These are phyloP conservation scores for Tetrapisispora fleetii DNA, from an alignment of 805 yeast genomes.

Conservation along the genomic window DNA sequence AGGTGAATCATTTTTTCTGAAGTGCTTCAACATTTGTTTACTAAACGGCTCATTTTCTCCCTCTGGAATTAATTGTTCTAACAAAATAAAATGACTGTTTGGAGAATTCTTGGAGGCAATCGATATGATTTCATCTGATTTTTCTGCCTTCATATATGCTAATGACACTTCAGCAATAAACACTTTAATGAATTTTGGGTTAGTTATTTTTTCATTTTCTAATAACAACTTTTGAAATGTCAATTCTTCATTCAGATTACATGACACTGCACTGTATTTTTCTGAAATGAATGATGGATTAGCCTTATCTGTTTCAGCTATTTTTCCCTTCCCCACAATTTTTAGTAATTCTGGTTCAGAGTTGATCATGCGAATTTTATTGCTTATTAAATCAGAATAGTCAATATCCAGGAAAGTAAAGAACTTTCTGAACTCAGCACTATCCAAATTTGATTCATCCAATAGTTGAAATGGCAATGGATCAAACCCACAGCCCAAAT, in stretches of 20 bases:
- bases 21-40: slow-evolving; percentile 64
- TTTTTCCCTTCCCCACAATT: slow-evolving; percentile 33
- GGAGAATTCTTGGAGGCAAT: slow-evolving; percentile 33
- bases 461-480: slow-evolving; percentile 48
- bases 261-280: slow-evolving; percentile 50
- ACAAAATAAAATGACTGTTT: slow-evolving; percentile 48
- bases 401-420: slow-evolving; percentile 60
- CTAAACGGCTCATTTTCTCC: slow-evolving; percentile 60
- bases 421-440: slow-evolving; percentile 21
- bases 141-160: slow-evolving; percentile 63
- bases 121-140: slow-evolving; percentile 52
- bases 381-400: slow-evolving; percentile 55
- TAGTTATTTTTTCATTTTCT: slow-evolving; percentile 6
- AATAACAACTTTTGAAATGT: slow-evolving; percentile 27
- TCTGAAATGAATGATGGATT: slow-evolving; percentile 16
- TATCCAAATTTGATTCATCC: slow-evolving; percentile 25
- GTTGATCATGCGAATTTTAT: slow-evolving; percentile 45
- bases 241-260: slow-evolving; percentile 47
- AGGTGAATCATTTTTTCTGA: slow-evolving; percentile 55
- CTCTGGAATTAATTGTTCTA: slow-evolving; percentile 65
- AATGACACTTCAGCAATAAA: slow-evolving; percentile 77
- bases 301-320: slow-evolving; percentile 14
- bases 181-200: slow-evolving; percentile 35
- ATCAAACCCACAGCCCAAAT: slow-evolving; percentile 73
- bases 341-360: slow-evolving; percentile 36